Conservation (phyloP, 441 rosid species). For the Gossypium lobatum region DNA sequence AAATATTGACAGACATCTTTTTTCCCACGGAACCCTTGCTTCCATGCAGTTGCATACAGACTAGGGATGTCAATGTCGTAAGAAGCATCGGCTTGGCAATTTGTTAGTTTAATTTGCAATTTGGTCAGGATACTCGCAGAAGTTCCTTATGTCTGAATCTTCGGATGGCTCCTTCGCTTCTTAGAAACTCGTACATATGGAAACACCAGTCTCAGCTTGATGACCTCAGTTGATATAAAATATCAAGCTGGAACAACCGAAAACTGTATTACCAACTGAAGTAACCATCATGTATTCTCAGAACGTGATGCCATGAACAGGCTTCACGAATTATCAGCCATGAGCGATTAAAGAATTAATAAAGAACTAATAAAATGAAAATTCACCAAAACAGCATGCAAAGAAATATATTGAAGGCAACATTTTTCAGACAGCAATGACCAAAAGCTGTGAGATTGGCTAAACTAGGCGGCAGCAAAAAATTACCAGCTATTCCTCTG, state of each 20-base stretch:
- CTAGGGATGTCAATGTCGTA: not conserved
- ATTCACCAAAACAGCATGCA: not conserved
- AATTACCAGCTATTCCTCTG: slow-evolving; percentile 22
- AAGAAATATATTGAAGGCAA: not conserved
- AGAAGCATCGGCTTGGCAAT: not conserved
- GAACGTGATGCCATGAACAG: not conserved
- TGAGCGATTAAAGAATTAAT: not conserved
- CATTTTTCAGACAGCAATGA: not conserved
- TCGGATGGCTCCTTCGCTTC: not conserved
- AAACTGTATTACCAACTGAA: slow-evolving; percentile 5
- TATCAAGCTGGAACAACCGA: slow-evolving; percentile 21
- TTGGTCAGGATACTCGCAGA: not conserved
- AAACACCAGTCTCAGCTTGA: slow-evolving; percentile 1
- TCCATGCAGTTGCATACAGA: not conserved
- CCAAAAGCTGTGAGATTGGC: not conserved
- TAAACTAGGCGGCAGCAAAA: not conserved
- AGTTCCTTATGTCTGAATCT: not conserved
- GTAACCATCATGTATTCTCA: not conserved
- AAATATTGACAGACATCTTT: not conserved
- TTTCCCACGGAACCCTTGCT: not conserved
- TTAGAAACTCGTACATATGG: slow-evolving; percentile 4
- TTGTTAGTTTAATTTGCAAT: not conserved
- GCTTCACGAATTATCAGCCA: not conserved
- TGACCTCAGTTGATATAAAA: not conserved
- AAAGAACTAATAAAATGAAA: not conserved